Evolutionary conservation across 2,329 filamentous ascomycete genomes (phyloP), one percentile per base, ranked within the genome.

Genomic region (Waltergamsia citrina): DNA sequence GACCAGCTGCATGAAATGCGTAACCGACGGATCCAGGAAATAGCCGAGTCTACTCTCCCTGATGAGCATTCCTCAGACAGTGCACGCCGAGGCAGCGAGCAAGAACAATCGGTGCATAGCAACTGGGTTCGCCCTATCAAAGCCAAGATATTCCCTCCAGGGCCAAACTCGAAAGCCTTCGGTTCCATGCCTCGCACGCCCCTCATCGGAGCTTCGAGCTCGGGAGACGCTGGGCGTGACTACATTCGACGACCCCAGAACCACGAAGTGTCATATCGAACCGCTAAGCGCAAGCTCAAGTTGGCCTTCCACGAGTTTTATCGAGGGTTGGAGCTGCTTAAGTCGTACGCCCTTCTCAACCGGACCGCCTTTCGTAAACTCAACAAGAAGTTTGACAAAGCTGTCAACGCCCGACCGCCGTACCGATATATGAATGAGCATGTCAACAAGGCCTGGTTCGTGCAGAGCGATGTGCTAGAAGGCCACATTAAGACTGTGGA

Each of bases 351-450:
- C 2, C 63, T 94, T 16, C 67, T 95, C 11, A 98, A 98, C 54
- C 75, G 86, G 32, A 94, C 86, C 1, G 92, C 87, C 0, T 96
- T 96, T 51, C 80, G 88, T 21, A 98, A 98, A 57, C 86, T 98
- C 52, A 95, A 94, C 60, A 98, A 98, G 57, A 98, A 98, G 59
- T 96, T 93, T 53, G 88, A 96, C 67, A 98, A 96, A 61, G 77
- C 82, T 3, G 77, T 87, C 37, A 76, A 87, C 46, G 81, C 86
- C 26, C 74, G 81, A 9, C 85, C 85, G 0, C 72, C 81, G 0
- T 72, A 83, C 50, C 74, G 81, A 19, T 96, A 90, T 56, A 84
- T 95, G 74, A 81, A 80, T 21, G 88, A 95, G 46, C 90, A 90
- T 51, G 87, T 98, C 46, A 90, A 85, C 61, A 80, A 81, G 42